phyloP scores from a whole-genome alignment of 371 early-diverging fungal genomes.

The Mortierella polycephala region DNA sequence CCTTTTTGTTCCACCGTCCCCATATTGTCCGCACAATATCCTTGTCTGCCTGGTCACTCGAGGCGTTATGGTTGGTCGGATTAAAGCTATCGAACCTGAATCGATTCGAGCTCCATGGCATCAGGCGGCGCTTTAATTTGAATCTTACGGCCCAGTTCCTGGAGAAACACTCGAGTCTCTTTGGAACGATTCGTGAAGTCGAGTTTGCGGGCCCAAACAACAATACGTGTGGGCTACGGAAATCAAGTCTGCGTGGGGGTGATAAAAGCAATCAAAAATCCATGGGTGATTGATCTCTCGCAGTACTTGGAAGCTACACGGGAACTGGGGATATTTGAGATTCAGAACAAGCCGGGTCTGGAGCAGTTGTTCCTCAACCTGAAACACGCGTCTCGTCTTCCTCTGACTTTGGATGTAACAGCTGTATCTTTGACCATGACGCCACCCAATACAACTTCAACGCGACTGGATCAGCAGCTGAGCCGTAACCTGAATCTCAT shows the following conservation, averaged over 20 bases:
- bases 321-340: constrained; percentile 37
- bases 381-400: constrained; percentile 14
- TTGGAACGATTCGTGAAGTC: constrained; percentile 37
- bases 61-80: constrained; percentile 12
- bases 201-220: constrained; percentile 44
- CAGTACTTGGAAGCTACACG: constrained; percentile 32
- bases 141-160: constrained; percentile 23
- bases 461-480: background rate
- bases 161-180: constrained; percentile 13
- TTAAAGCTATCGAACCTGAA: constrained; percentile 17
- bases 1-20: constrained; percentile 28
- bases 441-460: background rate
- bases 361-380: constrained; percentile 31
- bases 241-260: constrained; percentile 18
- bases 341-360: constrained; percentile 14
- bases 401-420: background rate
- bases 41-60: constrained; percentile 30
- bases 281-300: constrained; percentile 34
- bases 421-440: background rate
- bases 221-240: constrained; percentile 20
- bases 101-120: constrained; percentile 36
- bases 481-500: constrained; percentile 8
- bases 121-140: constrained; percentile 37
- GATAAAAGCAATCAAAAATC: constrained; percentile 21
- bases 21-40: constrained; percentile 21